phyloP scores from a whole-genome alignment of 495 filamentous ascomycete species.

The Apodospora peruviana region DNA sequence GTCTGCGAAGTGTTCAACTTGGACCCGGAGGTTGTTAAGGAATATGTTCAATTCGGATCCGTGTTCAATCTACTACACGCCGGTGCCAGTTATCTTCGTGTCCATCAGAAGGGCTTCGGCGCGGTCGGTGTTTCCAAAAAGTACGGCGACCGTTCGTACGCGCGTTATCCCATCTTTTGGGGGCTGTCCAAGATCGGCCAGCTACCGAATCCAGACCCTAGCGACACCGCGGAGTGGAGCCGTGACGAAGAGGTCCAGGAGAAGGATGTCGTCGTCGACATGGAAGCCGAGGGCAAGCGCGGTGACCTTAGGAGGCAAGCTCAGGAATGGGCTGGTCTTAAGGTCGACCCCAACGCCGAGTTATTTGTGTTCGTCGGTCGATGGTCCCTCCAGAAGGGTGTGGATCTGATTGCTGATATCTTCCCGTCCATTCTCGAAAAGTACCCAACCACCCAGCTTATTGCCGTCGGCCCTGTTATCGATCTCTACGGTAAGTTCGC shows the following conservation, averaged over 20 bases:
- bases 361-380: slow-evolving; percentile 71
- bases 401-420: slow-evolving; percentile 72
- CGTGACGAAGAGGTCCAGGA: slow-evolving; percentile 36
- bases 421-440: slow-evolving; percentile 64
- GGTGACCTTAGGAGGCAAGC: slow-evolving; percentile 57
- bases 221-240: slow-evolving; percentile 63
- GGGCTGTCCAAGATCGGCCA: slow-evolving; percentile 63
- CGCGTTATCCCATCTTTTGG: slow-evolving; percentile 74
- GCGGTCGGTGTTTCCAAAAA: slow-evolving; percentile 70
- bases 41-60: slow-evolving; percentile 62
- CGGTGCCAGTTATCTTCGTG: slow-evolving; percentile 62
- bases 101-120: slow-evolving; percentile 69
- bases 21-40: slow-evolving; percentile 35
- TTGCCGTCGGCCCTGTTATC: slow-evolving; percentile 67
- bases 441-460: slow-evolving; percentile 59
- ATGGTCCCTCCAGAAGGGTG: slow-evolving; percentile 73
- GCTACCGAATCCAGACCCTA: slow-evolving; percentile 68
- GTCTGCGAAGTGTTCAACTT: slow-evolving; percentile 67
- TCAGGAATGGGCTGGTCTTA: slow-evolving; percentile 67
- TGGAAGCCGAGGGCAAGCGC: slow-evolving; percentile 49
- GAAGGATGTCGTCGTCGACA: slow-evolving; percentile 51
- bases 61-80: slow-evolving; percentile 70
- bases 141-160: slow-evolving; percentile 67
- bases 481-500: slow-evolving; percentile 76
- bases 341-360: slow-evolving; percentile 59